Evolutionary conservation across 139 green algal species (phyloP).

Genomic region (Tetradesmus lagerheimii): DNA sequence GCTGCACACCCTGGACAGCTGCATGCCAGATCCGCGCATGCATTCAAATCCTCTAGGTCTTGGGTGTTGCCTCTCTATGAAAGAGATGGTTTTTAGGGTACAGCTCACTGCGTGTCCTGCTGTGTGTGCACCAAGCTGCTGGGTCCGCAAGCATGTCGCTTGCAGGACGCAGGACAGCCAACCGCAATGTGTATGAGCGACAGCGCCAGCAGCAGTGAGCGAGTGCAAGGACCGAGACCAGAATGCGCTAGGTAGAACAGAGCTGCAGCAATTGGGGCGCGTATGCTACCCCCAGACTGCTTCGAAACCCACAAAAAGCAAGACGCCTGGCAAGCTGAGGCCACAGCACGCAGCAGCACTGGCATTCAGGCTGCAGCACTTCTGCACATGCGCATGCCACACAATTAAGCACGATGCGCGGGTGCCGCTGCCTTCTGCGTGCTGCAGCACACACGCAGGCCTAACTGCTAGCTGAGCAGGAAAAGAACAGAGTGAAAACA

Average conservation of each 20-base stretch:
- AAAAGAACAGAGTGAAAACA: background rate
- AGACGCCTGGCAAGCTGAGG: background rate
- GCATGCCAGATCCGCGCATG: background rate
- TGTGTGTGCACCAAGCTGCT: too few species aligned
- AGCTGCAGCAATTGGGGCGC: background rate
- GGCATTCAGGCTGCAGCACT: too few species aligned
- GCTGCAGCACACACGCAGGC: too few species aligned
- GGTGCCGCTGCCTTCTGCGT: too few species aligned
- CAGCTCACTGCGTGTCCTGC: background rate
- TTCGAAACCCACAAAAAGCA: background rate
- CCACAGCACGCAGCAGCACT: background rate
- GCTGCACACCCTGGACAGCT: too few species aligned
- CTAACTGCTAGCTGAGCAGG: too few species aligned
- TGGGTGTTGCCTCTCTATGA: background rate
- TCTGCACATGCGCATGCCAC: too few species aligned
- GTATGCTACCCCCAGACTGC: too few species aligned
- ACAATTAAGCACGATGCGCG: too few species aligned
- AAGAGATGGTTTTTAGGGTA: background rate
- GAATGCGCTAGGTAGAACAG: too few species aligned
- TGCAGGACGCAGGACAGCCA: background rate
- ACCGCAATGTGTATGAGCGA: background rate
- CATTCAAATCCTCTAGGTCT: background rate
- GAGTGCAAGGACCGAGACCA: background rate
- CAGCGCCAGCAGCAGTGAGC: background rate
- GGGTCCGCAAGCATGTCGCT: background rate